Evolutionary conservation across 2,329 filamentous ascomycete species (phyloP), one percentile per base, ranked within the genome.

Genomic region (Niveomyces coronatus): DNA sequence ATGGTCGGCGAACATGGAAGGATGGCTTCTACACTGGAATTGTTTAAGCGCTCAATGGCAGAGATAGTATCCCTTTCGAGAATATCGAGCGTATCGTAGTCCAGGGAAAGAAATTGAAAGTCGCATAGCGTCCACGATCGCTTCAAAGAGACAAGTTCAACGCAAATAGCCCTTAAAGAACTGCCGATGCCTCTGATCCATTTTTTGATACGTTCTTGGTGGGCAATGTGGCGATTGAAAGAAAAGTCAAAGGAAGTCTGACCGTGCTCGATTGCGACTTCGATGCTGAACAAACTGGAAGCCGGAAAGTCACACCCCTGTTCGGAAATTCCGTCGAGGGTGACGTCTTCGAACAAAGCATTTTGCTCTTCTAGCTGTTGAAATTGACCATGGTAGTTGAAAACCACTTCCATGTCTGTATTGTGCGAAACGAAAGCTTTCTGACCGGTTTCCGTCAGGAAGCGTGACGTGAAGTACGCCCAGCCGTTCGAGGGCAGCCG

Each of bases 321-420:
- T n/a, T 33, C 31, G n/a, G 31, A 33, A 18, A 33, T 16, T 23
- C 31, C 20, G 13, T 24, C 31, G 7, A 33, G 31, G 17, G 19
- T 22, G 11, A 24, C 31, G 11, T 33, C 19, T 5, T 24, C 19
- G 14, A 38, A 38, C 8, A 38, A 15, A 1, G 35, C 42, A 9
- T 57, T 59, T 3, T 55, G 47, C 1, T 53, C 49, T 39, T 70
- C 64, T 3, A 67, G 52, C 29, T 67, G 62, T 45, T 70, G 65
- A 36, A 38, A 38, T 26, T 23, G 60, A 60, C 35, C 61, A 52
- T 9, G 64, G 41, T 67, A 72, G 47, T 72, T 71, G 53, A 72
- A 69, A 0, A 64, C 49, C 2, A 72, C 44, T 45, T 73, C 69
- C 43, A 65, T 58, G 1, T 24, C 32, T 29, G 54, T 48, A n/a